These are phyloP conservation scores for Pythium pyrilobum DNA, from an alignment of 352 stramenopile species.

Conservation along the genomic window DNA sequence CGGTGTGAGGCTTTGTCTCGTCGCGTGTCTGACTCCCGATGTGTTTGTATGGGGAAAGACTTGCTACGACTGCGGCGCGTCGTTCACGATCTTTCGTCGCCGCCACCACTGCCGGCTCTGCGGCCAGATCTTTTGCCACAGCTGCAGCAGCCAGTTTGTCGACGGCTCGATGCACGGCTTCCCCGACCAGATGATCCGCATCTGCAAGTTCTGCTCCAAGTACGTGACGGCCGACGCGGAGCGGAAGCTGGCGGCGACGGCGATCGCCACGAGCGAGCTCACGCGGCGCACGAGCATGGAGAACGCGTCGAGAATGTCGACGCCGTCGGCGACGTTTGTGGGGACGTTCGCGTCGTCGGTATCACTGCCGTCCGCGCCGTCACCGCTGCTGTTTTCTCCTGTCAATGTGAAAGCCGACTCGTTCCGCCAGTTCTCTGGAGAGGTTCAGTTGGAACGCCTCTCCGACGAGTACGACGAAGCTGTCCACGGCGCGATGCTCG, in stretches of 20 bases:
- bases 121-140: constrained; percentile 82
- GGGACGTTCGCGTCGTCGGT: background rate
- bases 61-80: constrained; percentile 75
- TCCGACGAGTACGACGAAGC: constrained; percentile 3
- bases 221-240: constrained; percentile 37
- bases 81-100: constrained; percentile 79
- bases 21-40: background rate
- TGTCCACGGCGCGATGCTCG: too few species aligned
- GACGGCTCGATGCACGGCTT: constrained; percentile 55
- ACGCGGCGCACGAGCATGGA: constrained; percentile 16
- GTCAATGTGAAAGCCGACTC: background rate
- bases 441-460: background rate
- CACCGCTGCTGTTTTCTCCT: constrained; percentile 17
- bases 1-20: too few species aligned
- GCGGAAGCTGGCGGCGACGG: constrained; percentile 19
- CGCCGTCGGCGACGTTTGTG: background rate
- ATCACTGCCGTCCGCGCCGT: background rate
- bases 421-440: background rate
- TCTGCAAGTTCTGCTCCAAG: constrained; percentile 71
- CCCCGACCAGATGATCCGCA: constrained; percentile 40
- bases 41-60: constrained; percentile 28
- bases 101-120: constrained; percentile 86
- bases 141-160: constrained; percentile 78
- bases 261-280: background rate
- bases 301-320: background rate